A percentile compares a stretch with the other conserved stretches of the same genome.
Evolutionary conservation across 768 basidiomycete genomes (phyloP).

Genomic region (Kwoniella sp.): DNA sequence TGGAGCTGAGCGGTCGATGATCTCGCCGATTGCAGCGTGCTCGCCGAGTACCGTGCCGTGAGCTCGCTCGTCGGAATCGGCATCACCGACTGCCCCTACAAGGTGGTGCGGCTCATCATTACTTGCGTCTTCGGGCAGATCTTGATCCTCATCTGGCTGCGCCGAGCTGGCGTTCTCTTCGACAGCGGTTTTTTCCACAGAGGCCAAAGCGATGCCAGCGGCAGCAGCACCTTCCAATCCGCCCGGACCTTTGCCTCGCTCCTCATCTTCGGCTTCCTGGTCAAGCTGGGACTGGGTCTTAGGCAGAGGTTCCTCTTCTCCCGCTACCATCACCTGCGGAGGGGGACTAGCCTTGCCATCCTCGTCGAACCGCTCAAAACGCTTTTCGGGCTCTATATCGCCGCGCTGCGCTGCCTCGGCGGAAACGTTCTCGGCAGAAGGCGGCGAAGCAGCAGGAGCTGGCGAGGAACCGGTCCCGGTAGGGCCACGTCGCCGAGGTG

Average conservation of each 20-base stretch:
- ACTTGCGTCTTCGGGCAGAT: background rate
- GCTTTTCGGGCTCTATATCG: slow-evolving; percentile 18
- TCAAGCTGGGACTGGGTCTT: slow-evolving; percentile 36
- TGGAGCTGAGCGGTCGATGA: slow-evolving; percentile 16
- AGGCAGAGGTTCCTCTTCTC: slow-evolving; percentile 39
- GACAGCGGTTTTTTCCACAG: slow-evolving; percentile 16
- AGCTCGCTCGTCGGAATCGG: slow-evolving; percentile 13
- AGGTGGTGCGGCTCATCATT: slow-evolving; percentile 15
- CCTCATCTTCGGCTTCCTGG: slow-evolving; percentile 30
- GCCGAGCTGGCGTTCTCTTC: background rate
- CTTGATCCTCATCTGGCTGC: slow-evolving; percentile 1
- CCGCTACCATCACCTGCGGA: slow-evolving; percentile 37
- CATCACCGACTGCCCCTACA: slow-evolving; percentile 19
- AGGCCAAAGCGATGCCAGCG: slow-evolving; percentile 47
- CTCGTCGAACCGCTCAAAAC: slow-evolving; percentile 55
- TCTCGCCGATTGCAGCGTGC: slow-evolving; percentile 19
- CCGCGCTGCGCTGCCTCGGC: background rate
- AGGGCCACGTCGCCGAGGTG: slow-evolving; percentile 55
- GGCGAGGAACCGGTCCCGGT: slow-evolving; percentile 8
- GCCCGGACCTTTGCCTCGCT: slow-evolving; percentile 25
- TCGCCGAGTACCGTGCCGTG: slow-evolving; percentile 8
- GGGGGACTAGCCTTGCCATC: slow-evolving; percentile 48
- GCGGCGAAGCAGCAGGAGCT: slow-evolving; percentile 5
- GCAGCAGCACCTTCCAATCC: slow-evolving; percentile 45
- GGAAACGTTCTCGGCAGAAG: background rate